Evolutionary conservation across 148 eudicot species (phyloP).

Genomic region (Dianthus caryophyllus): DNA sequence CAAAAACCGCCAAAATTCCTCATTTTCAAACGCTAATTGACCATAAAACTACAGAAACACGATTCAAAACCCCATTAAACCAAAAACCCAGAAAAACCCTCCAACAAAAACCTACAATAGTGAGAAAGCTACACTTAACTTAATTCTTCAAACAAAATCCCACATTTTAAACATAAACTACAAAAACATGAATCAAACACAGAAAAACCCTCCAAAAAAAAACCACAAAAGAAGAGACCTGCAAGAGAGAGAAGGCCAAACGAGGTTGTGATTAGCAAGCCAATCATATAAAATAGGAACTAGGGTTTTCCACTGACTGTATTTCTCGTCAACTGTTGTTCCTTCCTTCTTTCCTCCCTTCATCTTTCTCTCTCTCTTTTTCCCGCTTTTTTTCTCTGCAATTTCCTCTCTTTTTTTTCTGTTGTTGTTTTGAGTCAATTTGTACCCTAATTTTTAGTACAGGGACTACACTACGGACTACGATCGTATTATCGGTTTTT

Average conservation of each 20-base stretch:
- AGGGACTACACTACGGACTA: too few species aligned
- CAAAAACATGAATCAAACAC: neutral
- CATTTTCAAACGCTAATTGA: too few species aligned
- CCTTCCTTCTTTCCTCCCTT: constrained; percentile 16
- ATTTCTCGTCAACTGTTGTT: constrained; percentile 67
- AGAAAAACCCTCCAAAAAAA: neutral
- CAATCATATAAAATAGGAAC: constrained; percentile 89
- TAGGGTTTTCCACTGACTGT: constrained; percentile 77
- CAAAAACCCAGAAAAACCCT: too few species aligned
- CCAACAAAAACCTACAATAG: too few species aligned
- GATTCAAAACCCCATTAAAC: too few species aligned
- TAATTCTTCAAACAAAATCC: too few species aligned
- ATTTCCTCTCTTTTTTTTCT: constrained; percentile 11
- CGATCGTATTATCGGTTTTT: too few species aligned
- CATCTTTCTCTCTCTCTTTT: constrained; percentile 22
- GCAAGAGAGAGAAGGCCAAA: constrained; percentile 96
- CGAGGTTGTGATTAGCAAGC: constrained; percentile 87
- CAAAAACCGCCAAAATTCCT: neutral
- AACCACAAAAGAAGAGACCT: constrained; percentile 41
- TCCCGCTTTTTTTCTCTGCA: neutral
- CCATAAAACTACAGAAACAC: too few species aligned
- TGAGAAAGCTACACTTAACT: too few species aligned
- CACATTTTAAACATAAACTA: neutral
- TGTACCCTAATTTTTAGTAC: neutral
- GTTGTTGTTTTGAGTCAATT: too few species aligned